Conservation (phyloP, 768 basidiomycete species). For the Pulveroboletus sp. region DNA sequence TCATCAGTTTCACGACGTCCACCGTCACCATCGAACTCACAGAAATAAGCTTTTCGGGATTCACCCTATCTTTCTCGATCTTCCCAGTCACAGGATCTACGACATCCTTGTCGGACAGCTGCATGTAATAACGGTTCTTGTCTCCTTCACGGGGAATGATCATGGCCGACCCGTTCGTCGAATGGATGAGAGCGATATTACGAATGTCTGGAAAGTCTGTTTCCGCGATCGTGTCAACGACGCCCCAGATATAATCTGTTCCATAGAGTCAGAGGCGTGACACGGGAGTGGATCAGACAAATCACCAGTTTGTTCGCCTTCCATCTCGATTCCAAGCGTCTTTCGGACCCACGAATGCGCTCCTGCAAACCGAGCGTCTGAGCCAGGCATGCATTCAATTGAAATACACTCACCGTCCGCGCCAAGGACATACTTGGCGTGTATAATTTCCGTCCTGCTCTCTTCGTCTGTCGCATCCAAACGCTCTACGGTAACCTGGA, state of each 20-base stretch:
- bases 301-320: constrained; percentile 47
- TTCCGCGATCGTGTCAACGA: constrained; percentile 65
- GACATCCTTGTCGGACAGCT: constrained; percentile 49
- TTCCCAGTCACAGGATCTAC: constrained; percentile 45
- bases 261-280: background rate
- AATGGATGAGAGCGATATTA: constrained; percentile 62
- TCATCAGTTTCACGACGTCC: background rate
- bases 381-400: background rate
- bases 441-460: constrained; percentile 29
- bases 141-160: constrained; percentile 70
- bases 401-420: constrained; percentile 28
- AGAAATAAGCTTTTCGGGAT: constrained; percentile 49
- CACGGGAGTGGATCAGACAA: background rate
- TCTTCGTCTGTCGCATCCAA: constrained; percentile 27
- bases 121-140: constrained; percentile 67
- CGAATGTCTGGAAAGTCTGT: constrained; percentile 79
- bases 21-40: constrained; percentile 27
- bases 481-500: constrained; percentile 24
- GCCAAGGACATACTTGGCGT: constrained; percentile 35
- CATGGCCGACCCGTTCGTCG: constrained; percentile 64
- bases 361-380: constrained; percentile 19
- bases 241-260: constrained; percentile 78
- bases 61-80: constrained; percentile 50
- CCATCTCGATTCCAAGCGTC: constrained; percentile 40
- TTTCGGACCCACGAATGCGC: constrained; percentile 49